These are phyloP conservation scores for Chrysochromulina tobinii DNA, from an alignment of 78 protist genomes.

Conservation along the genomic window DNA sequence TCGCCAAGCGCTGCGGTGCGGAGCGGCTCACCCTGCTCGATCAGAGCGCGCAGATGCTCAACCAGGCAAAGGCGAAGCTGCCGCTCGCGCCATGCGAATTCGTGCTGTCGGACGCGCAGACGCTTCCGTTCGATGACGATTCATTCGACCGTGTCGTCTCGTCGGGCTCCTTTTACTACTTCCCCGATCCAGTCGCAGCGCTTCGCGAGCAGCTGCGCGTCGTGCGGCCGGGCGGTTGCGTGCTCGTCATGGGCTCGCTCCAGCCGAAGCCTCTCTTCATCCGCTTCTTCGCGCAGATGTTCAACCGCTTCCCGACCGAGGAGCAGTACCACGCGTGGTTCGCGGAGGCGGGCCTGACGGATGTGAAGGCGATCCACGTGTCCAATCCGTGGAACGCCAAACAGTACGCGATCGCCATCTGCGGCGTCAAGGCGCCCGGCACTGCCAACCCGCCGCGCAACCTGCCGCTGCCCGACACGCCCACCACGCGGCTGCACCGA, in stretches of 20 bases:
- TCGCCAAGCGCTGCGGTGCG: not conserved
- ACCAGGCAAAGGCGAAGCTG: not conserved
- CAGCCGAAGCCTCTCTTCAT: not conserved
- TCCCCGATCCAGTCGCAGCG: not conserved
- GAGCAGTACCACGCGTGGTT: not conserved
- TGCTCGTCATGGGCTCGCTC: conserved; percentile 11
- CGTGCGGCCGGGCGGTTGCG: not conserved
- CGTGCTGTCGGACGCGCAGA: not conserved
- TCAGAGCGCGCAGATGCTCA: not conserved
- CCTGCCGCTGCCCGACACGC: not conserved
- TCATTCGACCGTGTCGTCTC: conserved; percentile 3
- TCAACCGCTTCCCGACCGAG: conserved; percentile 32
- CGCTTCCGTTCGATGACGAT: not conserved
- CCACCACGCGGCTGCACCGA: not conserved
- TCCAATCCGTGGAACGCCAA: conserved; percentile 13
- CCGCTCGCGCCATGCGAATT: not conserved
- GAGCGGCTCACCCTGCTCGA: not conserved
- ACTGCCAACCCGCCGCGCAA: not conserved
- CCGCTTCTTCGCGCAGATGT: not conserved
- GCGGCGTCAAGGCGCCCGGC: not conserved
- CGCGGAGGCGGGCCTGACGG: not conserved
- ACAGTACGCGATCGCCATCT: conserved; percentile 14
- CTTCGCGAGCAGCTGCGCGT: conserved; percentile 22
- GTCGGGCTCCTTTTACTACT: not conserved
- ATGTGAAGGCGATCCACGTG: not conserved